Conservation (phyloP, 1,284 basidiomycete genomes). For the Wallemia ichthyophaga region DNA sequence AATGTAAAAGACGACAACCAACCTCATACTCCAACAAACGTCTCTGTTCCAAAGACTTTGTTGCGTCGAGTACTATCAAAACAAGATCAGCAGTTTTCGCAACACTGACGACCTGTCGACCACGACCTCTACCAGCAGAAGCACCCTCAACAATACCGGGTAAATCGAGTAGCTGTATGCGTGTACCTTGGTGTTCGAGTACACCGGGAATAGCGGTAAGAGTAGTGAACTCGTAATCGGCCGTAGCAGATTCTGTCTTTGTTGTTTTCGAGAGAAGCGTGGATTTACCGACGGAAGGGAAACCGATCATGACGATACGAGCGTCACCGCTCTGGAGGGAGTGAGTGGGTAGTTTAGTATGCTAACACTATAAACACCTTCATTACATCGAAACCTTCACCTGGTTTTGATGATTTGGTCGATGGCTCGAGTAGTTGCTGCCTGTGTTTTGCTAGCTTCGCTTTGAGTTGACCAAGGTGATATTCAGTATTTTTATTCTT, state of each 20-base stretch:
- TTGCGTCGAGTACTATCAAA: conserved; percentile 80
- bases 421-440: conserved; percentile 64
- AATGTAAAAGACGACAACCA: conserved; percentile 20
- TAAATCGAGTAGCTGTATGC: conserved; percentile 76
- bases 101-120: conserved; percentile 75
- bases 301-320: conserved; percentile 70
- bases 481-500: not conserved
- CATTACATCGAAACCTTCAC: conserved; percentile 73
- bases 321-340: conserved; percentile 25
- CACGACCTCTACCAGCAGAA: conserved; percentile 67
- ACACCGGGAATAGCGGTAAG: conserved; percentile 60
- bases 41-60: conserved; percentile 79
- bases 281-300: conserved; percentile 84
- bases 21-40: conserved; percentile 64
- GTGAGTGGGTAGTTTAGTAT: conserved; percentile 5
- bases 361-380: conserved; percentile 22
- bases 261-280: conserved; percentile 76
- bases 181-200: conserved; percentile 68
- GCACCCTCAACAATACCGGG: conserved; percentile 96
- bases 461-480: conserved; percentile 32
- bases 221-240: conserved; percentile 88
- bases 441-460: conserved; percentile 68
- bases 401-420: conserved; percentile 45
- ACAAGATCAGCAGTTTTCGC: conserved; percentile 92
- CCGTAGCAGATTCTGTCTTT: conserved; percentile 58